These are phyloP conservation scores for Polyporus arcularius DNA, from an alignment of 768 basidiomycete genomes.

Conservation along the genomic window DNA sequence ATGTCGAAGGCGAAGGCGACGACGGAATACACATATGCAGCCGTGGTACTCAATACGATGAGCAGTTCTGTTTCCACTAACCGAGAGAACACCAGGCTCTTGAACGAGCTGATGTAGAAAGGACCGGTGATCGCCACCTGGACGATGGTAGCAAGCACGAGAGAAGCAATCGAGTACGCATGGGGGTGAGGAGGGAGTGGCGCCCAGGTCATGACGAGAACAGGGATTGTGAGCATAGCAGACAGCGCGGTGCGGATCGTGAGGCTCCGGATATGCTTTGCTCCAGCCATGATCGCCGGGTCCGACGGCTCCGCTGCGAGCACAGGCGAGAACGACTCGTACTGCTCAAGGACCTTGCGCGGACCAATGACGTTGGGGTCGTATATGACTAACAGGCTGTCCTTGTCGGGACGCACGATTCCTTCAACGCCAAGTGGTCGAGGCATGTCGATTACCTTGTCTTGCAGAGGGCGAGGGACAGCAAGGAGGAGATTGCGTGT, in stretches of 20 bases:
- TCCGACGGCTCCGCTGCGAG: conserved; percentile 27
- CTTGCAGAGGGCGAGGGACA: conserved; percentile 6
- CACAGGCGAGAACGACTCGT: conserved; percentile 27
- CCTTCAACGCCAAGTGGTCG: conserved; percentile 22
- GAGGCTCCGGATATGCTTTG: conserved; percentile 34
- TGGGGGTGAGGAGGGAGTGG: conserved; percentile 34
- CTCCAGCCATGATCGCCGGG: conserved; percentile 29
- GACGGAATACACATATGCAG: conserved; percentile 43
- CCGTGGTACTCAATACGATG: conserved; percentile 39
- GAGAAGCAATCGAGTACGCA: conserved; percentile 38
- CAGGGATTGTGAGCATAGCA: conserved; percentile 39
- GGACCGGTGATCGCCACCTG: conserved; percentile 38
- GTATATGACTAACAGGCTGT: conserved; percentile 21
- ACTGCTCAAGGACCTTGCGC: conserved; percentile 34
- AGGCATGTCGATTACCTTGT: conserved; percentile 13
- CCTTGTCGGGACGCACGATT: conserved; percentile 14
- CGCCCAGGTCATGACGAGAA: conserved; percentile 46
- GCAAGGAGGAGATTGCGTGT: conserved; percentile 19
- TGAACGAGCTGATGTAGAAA: conserved; percentile 37
- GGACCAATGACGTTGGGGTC: conserved; percentile 31
- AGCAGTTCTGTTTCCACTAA: conserved; percentile 42
- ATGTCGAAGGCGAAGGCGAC: conserved; percentile 38
- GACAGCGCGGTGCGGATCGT: conserved; percentile 33
- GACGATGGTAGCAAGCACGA: conserved; percentile 41
- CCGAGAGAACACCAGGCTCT: conserved; percentile 37